phyloP scores from a whole-genome alignment of 2,329 filamentous ascomycete species.

The Cordyceps fumosorosea region DNA sequence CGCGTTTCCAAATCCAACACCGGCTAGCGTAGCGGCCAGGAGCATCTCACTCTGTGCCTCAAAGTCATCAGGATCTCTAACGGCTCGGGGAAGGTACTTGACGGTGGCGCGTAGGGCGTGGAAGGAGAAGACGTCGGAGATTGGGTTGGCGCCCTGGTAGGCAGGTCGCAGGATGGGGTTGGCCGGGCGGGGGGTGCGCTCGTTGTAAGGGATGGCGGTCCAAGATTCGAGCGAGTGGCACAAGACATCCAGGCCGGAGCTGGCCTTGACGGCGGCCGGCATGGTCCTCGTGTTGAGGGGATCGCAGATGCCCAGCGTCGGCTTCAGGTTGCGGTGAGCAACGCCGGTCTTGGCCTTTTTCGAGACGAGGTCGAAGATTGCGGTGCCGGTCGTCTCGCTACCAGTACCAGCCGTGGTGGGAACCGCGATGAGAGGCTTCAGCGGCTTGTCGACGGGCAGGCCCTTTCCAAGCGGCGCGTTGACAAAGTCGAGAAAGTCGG shows the following conservation, averaged over 20 bases:
- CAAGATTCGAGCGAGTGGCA: conserved; percentile 95
- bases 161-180: conserved; percentile 90
- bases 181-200: conserved; percentile 73
- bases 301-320: conserved; percentile 80
- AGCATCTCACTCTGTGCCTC: conserved; percentile 97
- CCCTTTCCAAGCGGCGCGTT: conserved; percentile 90
- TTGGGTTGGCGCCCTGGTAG: conserved; percentile 96
- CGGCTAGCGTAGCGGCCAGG: conserved; percentile 85
- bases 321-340: conserved; percentile 91
- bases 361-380: conserved; percentile 90
- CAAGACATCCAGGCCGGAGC: conserved; percentile 87
- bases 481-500: conserved; percentile 94
- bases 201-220: conserved; percentile 92
- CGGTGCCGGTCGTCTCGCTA: conserved; percentile 93
- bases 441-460: conserved; percentile 61
- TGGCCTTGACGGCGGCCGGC: conserved; percentile 88
- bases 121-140: conserved; percentile 93
- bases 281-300: conserved; percentile 92
- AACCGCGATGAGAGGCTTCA: conserved; percentile 73
- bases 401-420: conserved; percentile 81
- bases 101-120: conserved; percentile 76
- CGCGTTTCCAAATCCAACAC: conserved; percentile 95
- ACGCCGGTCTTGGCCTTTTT: conserved; percentile 93
- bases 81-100: conserved; percentile 85
- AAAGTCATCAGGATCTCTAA: conserved; percentile 79